A percentile compares a stretch with the other conserved stretches of the same genome.
Conservation (phyloP, 176 grass and related monocot species). For the Aegilops tauschii region DNA sequence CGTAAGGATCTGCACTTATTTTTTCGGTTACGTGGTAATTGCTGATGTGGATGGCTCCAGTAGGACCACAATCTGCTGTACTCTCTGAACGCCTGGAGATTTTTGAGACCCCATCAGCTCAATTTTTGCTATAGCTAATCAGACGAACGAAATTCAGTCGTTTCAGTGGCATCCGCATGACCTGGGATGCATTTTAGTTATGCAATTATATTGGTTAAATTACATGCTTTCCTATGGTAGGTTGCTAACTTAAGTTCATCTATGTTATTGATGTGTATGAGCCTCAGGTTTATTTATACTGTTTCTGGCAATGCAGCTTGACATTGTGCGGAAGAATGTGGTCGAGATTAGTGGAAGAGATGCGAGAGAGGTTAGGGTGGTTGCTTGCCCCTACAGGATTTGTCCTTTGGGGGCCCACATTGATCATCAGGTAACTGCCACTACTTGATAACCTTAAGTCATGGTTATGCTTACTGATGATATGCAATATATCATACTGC, state of each 20-base stretch:
- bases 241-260: not conserved
- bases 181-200: not conserved
- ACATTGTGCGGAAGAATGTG: constrained; percentile 62
- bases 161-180: not conserved
- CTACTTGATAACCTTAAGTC: not conserved
- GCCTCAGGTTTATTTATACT: not conserved
- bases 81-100: not conserved
- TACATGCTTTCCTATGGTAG: not conserved
- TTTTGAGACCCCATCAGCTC: not conserved
- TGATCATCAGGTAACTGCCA: constrained; percentile 76
- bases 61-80: not conserved
- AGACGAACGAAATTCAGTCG: not conserved
- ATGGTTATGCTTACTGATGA: not conserved
- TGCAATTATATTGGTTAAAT: not conserved
- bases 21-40: not conserved
- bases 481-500: not conserved
- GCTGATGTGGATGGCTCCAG: not conserved
- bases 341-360: constrained; percentile 53
- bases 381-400: constrained; percentile 88
- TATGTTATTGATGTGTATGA: not conserved
- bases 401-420: constrained; percentile 89
- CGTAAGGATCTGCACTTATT: not conserved
- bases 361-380: constrained; percentile 55
- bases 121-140: not conserved
- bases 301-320: constrained; percentile 43